Evolutionary conservation across 2,329 filamentous ascomycete genomes (phyloP), one percentile per base, ranked within the genome.

Genomic region (Aspergillus sp.): DNA sequence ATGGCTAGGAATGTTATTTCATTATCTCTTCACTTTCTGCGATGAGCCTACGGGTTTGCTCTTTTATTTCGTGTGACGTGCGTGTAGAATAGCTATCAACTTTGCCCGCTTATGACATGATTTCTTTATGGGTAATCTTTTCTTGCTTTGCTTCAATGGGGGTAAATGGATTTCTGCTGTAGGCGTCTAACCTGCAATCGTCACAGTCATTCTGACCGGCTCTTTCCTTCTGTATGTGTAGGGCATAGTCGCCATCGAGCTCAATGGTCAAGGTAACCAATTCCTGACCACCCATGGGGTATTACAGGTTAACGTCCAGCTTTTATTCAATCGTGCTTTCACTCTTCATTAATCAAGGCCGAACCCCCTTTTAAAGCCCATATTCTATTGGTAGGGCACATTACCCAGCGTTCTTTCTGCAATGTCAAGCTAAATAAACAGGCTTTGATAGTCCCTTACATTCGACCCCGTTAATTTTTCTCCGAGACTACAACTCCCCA

Each of bases 401-500:
- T 7, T 1, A 7, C 26, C 26, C 26, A 26, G 7, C 26, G 4
- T 26, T 26, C 26, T 0, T 26, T 9, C 26, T 26, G 26, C 26
- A 26, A 22, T 22, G 22, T 22, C 22, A 22, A 22, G 22, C 22
- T 22, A 22, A 22, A 22, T 22, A 22, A 22, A 22, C 22, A 22
- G 22, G 22, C 22, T 22, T 22, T 4, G 22, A 22, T 22, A 22
- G 4, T 22, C 4, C 22, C 22, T 26, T 26, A 26, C 26, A 26
- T 26, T 6, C 26, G 26, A 26, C 7, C 26, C 26, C 26, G 9
- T 32, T 12, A 14, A 32, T 32, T 32, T 6, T 26, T 56, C 26
- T 63, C 58, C 4, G 58, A 47, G 1, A 63, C 49, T 12, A 63
- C 58, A 4, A 36, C 22, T 1, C 31, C 61, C 61, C 58, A 63